Evolutionary conservation across 257 asterid species (phyloP).

Genomic region (Jasminum sambac): DNA sequence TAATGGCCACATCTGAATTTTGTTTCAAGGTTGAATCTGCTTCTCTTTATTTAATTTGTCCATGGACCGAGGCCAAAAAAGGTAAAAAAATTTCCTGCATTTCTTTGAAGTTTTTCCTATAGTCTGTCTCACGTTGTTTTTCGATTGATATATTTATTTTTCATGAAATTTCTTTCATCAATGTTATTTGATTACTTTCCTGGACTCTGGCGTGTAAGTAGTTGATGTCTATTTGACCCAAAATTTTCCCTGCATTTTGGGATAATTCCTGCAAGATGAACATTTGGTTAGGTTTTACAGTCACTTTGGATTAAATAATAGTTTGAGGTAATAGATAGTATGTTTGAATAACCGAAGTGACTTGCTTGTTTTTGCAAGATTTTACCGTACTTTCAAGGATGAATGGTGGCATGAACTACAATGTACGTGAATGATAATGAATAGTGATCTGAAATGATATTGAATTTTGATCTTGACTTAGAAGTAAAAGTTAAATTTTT

Average conservation of each 20-base stretch:
- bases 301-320: background rate
- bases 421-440: too few relatives aligned
- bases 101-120: background rate
- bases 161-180: background rate
- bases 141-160: background rate
- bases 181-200: background rate
- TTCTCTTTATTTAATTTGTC: background rate
- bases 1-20: background rate
- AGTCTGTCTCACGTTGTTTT: background rate
- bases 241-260: background rate
- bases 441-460: too few relatives aligned
- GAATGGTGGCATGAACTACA: too few relatives aligned
- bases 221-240: background rate
- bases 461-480: too few relatives aligned
- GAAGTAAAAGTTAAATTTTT: too few relatives aligned
- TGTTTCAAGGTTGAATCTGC: background rate
- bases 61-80: background rate
- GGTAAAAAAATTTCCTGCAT: background rate
- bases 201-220: background rate
- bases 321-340: background rate
- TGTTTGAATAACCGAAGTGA: background rate
- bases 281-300: background rate
- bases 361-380: background rate
- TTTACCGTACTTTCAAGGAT: background rate
- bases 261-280: background rate